phyloP scores from a whole-genome alignment of 768 basidiomycete genomes.

The Pisolithus orientalis region DNA sequence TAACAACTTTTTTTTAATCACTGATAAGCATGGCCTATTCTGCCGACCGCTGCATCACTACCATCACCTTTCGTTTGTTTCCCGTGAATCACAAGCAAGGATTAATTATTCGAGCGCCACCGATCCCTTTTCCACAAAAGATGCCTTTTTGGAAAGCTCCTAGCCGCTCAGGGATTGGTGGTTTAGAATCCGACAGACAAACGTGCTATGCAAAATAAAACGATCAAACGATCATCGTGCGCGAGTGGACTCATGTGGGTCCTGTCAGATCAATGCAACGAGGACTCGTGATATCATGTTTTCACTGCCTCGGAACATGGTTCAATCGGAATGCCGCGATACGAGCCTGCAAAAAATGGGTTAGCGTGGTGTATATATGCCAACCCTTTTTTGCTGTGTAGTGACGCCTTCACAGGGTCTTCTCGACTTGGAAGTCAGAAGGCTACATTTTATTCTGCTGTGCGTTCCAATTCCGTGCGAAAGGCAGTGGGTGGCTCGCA shows the following conservation, averaged over 20 bases:
- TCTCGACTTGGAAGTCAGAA: too few relatives aligned
- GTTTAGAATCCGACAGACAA: neutral
- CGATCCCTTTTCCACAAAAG: neutral
- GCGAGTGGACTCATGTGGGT: neutral
- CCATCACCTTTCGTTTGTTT: neutral
- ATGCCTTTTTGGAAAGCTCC: neutral
- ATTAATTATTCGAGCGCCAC: neutral
- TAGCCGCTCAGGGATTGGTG: neutral
- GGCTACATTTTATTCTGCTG: too few relatives aligned
- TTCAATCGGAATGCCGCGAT: constrained; percentile 25
- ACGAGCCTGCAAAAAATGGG: constrained; percentile 8
- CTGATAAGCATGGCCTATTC: neutral
- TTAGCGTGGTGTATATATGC: constrained; percentile 9
- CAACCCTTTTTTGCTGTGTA: constrained; percentile 14
- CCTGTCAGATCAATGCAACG: too few relatives aligned
- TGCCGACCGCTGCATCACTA: too few relatives aligned
- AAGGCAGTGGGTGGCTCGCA: neutral
- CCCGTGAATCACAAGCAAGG: too few relatives aligned
- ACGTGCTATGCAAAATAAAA: neutral
- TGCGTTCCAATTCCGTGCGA: neutral
- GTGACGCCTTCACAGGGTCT: constrained; percentile 8
- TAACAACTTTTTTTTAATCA: neutral
- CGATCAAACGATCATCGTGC: neutral
- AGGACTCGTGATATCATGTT: too few relatives aligned
- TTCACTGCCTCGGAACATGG: constrained; percentile 3